Percentiles rank a stretch among this genome's conserved stretches.
Conservation (phyloP, 2,329 filamentous ascomycete species). For the Paecilomyces variotii region DNA sequence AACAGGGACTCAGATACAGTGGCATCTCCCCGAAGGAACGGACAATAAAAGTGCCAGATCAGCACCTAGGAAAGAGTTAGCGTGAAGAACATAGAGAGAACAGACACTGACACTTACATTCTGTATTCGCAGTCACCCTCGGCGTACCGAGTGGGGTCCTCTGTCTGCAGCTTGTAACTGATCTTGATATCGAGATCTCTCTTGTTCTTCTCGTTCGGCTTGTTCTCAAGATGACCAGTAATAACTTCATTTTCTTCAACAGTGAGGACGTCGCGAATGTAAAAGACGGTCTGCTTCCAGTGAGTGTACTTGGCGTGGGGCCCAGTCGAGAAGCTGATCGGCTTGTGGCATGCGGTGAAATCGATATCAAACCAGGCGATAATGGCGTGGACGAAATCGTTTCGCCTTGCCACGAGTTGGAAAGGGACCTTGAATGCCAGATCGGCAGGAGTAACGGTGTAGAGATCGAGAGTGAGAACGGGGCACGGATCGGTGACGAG, state of each 20-base stretch:
- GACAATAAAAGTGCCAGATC: constrained; percentile 9
- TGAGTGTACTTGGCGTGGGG: constrained; percentile 99
- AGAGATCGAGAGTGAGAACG: constrained; percentile 84
- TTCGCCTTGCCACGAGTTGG: constrained; percentile 66
- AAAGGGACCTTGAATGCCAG: constrained; percentile 78
- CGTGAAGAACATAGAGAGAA: constrained; percentile 3
- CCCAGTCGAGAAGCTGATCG: constrained; percentile 90
- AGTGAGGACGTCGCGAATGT: constrained; percentile 85
- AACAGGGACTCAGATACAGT: not conserved
- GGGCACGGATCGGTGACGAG: constrained; percentile 85
- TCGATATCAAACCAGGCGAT: constrained; percentile 99
- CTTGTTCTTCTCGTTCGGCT: constrained; percentile 88
- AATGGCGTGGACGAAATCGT: constrained; percentile 91
- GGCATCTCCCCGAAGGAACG: not conserved
- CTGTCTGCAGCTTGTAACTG: constrained; percentile 69
- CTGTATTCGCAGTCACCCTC: constrained; percentile 72
- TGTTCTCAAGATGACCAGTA: constrained; percentile 65
- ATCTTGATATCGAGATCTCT: constrained; percentile 90
- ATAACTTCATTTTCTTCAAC: constrained; percentile 82
- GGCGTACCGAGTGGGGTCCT: constrained; percentile 61
- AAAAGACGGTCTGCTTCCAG: constrained; percentile 99
- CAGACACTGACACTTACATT: constrained; percentile 37
- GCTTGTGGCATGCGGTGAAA: constrained; percentile 97
- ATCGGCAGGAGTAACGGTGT: constrained; percentile 77
- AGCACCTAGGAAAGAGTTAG: constrained; percentile 24